These are phyloP conservation scores for Penicillium verhagenii DNA, from an alignment of 495 filamentous ascomycete species.

Conservation along the genomic window DNA sequence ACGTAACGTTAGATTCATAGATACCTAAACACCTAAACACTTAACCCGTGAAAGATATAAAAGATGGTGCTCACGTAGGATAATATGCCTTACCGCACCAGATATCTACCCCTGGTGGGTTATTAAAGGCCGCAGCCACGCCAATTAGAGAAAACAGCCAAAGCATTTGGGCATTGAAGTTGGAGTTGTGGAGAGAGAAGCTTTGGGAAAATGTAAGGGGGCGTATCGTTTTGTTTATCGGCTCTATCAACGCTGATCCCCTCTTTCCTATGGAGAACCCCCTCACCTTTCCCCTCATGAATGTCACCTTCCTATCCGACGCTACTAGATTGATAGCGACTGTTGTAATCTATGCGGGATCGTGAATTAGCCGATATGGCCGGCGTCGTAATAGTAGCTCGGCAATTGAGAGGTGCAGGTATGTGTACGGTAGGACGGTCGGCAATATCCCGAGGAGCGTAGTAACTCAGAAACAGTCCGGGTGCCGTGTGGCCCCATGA, in stretches of 20 bases:
- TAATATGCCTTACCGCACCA: conserved; percentile 64
- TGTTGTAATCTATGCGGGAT: background rate
- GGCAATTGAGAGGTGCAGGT: background rate
- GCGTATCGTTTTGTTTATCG: background rate
- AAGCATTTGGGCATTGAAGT: conserved; percentile 5
- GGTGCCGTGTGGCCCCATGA: too few species aligned
- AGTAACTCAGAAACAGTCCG: too few species aligned
- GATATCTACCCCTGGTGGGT: conserved; percentile 30
- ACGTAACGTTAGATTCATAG: background rate
- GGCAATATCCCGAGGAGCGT: too few species aligned
- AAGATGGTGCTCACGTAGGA: conserved; percentile 32
- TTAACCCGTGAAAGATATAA: too few species aligned
- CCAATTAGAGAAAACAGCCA: conserved; percentile 9
- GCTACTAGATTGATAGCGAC: conserved; percentile 3
- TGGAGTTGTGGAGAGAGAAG: background rate
- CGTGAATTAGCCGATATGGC: background rate
- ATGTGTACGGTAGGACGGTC: too few species aligned
- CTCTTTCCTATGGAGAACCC: conserved; percentile 13
- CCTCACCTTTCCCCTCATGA: conserved; percentile 12
- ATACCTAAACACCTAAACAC: background rate
- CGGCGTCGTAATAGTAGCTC: background rate
- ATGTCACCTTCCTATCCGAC: conserved; percentile 16
- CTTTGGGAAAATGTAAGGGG: conserved; percentile 1
- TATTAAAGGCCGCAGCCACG: conserved; percentile 22
- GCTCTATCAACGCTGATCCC: background rate